A percentile compares a stretch with the other conserved stretches of the same genome.
These are phyloP conservation scores for Acanthamoeba sp. DNA, from an alignment of 208 protist genomes.

Conservation along the genomic window DNA sequence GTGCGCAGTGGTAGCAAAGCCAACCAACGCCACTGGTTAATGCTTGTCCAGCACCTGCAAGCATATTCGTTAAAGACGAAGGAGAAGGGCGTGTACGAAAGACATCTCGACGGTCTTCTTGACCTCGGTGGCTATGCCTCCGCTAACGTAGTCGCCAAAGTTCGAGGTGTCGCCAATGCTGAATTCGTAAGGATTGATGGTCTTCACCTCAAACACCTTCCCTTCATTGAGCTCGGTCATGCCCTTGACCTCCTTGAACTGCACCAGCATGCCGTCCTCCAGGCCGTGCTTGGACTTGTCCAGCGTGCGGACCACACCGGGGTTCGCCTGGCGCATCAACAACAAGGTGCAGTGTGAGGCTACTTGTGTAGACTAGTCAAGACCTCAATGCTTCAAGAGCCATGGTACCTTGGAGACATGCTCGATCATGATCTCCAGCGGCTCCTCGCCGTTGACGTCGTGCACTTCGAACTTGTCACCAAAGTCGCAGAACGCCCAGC, in stretches of 20 bases:
- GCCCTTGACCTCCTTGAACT: constrained; percentile 87
- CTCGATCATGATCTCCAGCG: constrained; percentile 81
- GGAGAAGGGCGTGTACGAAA: constrained; percentile 79
- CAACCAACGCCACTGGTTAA: not conserved
- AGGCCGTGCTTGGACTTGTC: constrained; percentile 89
- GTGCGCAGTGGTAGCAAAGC: not conserved
- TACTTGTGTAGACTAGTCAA: not conserved
- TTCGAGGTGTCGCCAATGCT: constrained; percentile 84
- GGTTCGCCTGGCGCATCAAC: constrained; percentile 69
- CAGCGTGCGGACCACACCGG: constrained; percentile 88
- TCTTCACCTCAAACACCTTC: constrained; percentile 61
- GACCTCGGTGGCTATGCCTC: constrained; percentile 85
- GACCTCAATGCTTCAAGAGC: not conserved
- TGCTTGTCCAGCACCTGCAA: not conserved
- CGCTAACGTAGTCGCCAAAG: constrained; percentile 79
- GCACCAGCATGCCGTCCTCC: constrained; percentile 90
- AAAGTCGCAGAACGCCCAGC: constrained; percentile 89
- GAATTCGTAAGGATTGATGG: constrained; percentile 84
- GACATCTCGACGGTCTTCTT: constrained; percentile 81
- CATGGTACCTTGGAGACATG: constrained; percentile 73
- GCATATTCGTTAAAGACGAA: not conserved
- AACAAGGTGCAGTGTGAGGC: not conserved
- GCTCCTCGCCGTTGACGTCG: constrained; percentile 90
- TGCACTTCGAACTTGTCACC: constrained; percentile 88
- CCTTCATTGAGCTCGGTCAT: constrained; percentile 82